phyloP scores from a whole-genome alignment of 169 alveolate species.

The Plasmodium falciparum region DNA sequence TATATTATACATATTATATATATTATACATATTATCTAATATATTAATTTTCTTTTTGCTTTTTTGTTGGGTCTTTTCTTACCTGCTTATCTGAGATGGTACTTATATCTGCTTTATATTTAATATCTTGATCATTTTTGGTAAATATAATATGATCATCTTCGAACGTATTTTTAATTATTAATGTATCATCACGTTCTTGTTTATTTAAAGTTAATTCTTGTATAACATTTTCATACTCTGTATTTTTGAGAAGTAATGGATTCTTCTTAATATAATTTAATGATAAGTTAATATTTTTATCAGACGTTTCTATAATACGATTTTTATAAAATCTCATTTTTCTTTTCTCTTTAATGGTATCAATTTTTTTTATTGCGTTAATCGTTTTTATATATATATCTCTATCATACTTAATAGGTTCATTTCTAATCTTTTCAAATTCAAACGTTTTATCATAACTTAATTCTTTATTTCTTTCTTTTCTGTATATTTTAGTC shows the following conservation, averaged over 20 bases:
- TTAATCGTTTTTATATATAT: slow-evolving; percentile 95
- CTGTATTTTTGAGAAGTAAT: slow-evolving; percentile 29
- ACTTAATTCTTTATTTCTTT: slow-evolving; percentile 96
- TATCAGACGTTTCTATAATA: slow-evolving; percentile 28
- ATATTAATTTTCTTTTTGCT: not conserved
- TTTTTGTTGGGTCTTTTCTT: not conserved
- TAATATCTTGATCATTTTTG: not conserved
- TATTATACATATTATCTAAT: no score
- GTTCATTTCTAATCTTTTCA: slow-evolving; percentile 97
- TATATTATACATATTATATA: not conserved
- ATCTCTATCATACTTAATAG: slow-evolving; percentile 96
- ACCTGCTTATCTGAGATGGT: slow-evolving; percentile 31
- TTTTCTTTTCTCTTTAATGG: slow-evolving; percentile 93
- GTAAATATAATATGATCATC: slow-evolving; percentile 18
- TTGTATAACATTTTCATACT: slow-evolving; percentile 35
- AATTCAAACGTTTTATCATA: slow-evolving; percentile 96
- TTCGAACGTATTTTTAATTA: slow-evolving; percentile 34
- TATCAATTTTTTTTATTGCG: slow-evolving; percentile 96
- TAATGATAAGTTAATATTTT: slow-evolving; percentile 52
- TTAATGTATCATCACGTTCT: not conserved
- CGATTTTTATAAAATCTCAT: slow-evolving; percentile 81
- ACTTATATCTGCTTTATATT: slow-evolving; percentile 9
- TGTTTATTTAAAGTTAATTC: slow-evolving; percentile 10
- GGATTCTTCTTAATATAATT: slow-evolving; percentile 65
- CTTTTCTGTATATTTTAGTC: slow-evolving; percentile 98